Evolutionary conservation across 352 stramenopile genomes (phyloP).

Genomic region (Phytophthora agathidicida): DNA sequence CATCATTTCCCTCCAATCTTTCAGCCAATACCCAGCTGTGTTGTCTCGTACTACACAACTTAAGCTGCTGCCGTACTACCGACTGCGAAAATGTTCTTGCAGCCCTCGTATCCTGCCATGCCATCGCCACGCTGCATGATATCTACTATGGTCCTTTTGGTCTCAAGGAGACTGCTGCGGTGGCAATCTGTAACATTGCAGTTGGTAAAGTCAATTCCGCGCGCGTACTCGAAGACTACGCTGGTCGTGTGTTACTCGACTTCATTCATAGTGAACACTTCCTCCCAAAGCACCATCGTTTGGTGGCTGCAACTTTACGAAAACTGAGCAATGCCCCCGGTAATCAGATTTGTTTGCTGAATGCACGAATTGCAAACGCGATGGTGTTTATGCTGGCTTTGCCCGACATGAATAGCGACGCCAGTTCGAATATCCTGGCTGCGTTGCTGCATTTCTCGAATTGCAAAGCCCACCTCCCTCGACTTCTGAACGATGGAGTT

Average conservation of each 20-base stretch:
- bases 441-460: slow-evolving; percentile 58
- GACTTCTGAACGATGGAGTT: slow-evolving; percentile 58
- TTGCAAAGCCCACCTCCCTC: slow-evolving; percentile 42
- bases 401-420: slow-evolving; percentile 28
- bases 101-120: slow-evolving; percentile 52
- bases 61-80: slow-evolving; percentile 50
- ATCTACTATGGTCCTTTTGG: slow-evolving; percentile 52
- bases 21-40: slow-evolving; percentile 52
- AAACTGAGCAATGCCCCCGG: slow-evolving; percentile 70
- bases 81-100: slow-evolving; percentile 41
- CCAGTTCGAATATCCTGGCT: slow-evolving; percentile 54
- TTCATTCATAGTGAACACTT: slow-evolving; percentile 59
- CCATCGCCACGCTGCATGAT: slow-evolving; percentile 51
- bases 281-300: slow-evolving; percentile 37
- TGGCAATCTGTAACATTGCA: slow-evolving; percentile 69
- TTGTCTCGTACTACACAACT: slow-evolving; percentile 76
- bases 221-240: slow-evolving; percentile 56
- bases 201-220: slow-evolving; percentile 75
- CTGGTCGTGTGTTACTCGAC: slow-evolving; percentile 54
- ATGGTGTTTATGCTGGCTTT: slow-evolving; percentile 59
- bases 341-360: slow-evolving; percentile 59
- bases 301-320: slow-evolving; percentile 59
- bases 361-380: slow-evolving; percentile 42
- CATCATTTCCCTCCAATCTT: slow-evolving; percentile 1
- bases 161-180: slow-evolving; percentile 60